Evolutionary conservation across 176 grass and related monocot species (phyloP).

Genomic region (Hsuehochloa calcarea): DNA sequence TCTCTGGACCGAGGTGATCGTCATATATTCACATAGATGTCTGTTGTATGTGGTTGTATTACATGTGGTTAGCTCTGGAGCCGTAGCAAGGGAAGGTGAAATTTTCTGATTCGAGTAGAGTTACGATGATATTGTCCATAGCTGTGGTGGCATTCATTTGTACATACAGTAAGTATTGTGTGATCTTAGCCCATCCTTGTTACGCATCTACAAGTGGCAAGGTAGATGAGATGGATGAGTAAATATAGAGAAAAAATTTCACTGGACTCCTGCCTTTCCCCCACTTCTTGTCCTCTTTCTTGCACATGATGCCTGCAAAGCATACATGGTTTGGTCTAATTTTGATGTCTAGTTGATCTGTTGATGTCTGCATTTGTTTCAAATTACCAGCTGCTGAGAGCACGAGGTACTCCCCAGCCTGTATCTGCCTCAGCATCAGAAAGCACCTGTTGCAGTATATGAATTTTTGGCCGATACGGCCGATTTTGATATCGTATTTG

Average conservation of each 20-base stretch:
- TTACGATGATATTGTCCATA: slow-evolving; percentile 29
- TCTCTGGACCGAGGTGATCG: slow-evolving; percentile 76
- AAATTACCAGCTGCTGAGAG: background rate
- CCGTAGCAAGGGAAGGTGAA: background rate
- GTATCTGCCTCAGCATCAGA: background rate
- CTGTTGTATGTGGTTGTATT: background rate
- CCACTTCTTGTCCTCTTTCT: background rate
- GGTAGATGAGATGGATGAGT: slow-evolving; percentile 42
- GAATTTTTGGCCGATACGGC: too few relatives aligned
- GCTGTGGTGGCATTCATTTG: slow-evolving; percentile 52
- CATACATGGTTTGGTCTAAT: background rate
- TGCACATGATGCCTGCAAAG: background rate
- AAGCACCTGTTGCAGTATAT: background rate
- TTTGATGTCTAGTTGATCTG: background rate
- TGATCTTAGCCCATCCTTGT: slow-evolving; percentile 37
- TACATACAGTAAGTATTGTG: slow-evolving; percentile 38
- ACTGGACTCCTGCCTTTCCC: background rate
- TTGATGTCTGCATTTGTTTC: background rate
- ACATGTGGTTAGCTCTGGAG: slow-evolving; percentile 4
- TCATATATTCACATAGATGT: background rate
- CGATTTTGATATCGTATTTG: too few relatives aligned
- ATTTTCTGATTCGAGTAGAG: background rate
- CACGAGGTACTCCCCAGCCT: background rate
- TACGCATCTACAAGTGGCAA: slow-evolving; percentile 47
- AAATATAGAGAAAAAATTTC: slow-evolving; percentile 44